Base-by-base conservation (phyloP, 2,329 filamentous ascomycete genomes). In the Phyllosticta citrichinensis region DNA sequence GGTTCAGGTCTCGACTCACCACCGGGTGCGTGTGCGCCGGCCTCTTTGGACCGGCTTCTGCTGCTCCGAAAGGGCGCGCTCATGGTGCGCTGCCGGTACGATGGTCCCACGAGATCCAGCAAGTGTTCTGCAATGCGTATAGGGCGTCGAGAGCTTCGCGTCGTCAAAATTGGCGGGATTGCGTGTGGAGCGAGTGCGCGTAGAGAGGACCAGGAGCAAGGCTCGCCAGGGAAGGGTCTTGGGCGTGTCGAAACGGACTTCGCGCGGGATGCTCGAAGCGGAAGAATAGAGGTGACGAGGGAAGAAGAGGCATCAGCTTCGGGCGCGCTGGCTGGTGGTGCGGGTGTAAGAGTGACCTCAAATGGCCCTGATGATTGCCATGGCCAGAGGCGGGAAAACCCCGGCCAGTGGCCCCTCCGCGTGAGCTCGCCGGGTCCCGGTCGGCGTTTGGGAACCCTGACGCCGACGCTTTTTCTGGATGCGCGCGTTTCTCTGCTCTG, bases 71-170 rank as follows among this genome's bases (percentile, higher is more conserved):
- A 67, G 63, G 68, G 67, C 69, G 71, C 73, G 60, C 71, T 74
- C 73, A 75, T 75, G 56, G 66, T 74, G 73, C 72, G 73, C 35
- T 40, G 17, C 73, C 68, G 68, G 66, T 25, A 17, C 56, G 25
- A 56, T 54, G 25, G 50, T 47, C 58, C 25, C 58, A 53, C 53
- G 11, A 14, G 35, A 11, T 14, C 35, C 35, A 40, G 35, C 58
- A 61, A 53, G 19, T 12, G 54, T 19, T 52, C 8, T 56, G 14
- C 5, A 47, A 52, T 22, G 11, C n/a, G 8, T n/a, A 10, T 24
- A 40, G 24, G 35, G n/a, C 6, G 35, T 47, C n/a, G 52, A 24
- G 52, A 52, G 35, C 50, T 17, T 10, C 35, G 35, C 19, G 22
- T 50, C 35, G 58, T 40, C 58, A 55, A 60, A 56, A 56, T 60